Conservation (phyloP, 2,329 filamentous ascomycete genomes). For the Berkeleyomyces basicola region DNA sequence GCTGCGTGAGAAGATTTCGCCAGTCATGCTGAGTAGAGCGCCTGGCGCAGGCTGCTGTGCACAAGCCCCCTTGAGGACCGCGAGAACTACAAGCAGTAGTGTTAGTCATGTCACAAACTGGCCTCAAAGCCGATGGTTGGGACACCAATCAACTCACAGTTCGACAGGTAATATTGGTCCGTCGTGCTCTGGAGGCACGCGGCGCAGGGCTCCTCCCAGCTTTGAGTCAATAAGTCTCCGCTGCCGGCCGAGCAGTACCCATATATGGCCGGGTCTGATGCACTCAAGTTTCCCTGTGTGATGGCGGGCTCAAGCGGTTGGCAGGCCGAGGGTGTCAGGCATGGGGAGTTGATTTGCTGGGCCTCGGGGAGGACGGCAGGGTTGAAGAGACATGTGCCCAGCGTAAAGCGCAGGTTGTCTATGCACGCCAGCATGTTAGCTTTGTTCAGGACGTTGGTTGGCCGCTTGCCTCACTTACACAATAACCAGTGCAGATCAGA, state of each 20-base stretch:
- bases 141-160: slow-evolving; percentile 26
- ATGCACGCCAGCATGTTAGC: neutral
- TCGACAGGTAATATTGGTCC: slow-evolving; percentile 28
- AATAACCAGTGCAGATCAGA: slow-evolving; percentile 30
- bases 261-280: slow-evolving; percentile 18
- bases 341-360: slow-evolving; percentile 25
- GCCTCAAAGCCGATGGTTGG: neutral
- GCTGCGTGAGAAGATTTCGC: slow-evolving; percentile 25
- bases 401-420: slow-evolving; percentile 35
- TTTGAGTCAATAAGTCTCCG: slow-evolving; percentile 19
- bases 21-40: slow-evolving; percentile 24
- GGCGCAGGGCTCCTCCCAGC: slow-evolving; percentile 23
- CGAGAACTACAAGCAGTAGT: slow-evolving; percentile 24
- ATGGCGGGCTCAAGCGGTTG: slow-evolving; percentile 24
- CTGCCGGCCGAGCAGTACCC: slow-evolving; percentile 28
- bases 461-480: slow-evolving; percentile 23
- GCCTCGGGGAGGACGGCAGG: slow-evolving; percentile 20
- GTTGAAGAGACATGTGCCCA: slow-evolving; percentile 30
- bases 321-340: slow-evolving; percentile 27
- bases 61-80: slow-evolving; percentile 32
- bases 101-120: slow-evolving; percentile 8
- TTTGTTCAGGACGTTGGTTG: neutral
- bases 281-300: slow-evolving; percentile 19
- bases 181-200: slow-evolving; percentile 27
- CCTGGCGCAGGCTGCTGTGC: slow-evolving; percentile 27